phyloP scores from a whole-genome alignment of 2,329 filamentous ascomycete species.

The Corinectria fuckeliana region DNA sequence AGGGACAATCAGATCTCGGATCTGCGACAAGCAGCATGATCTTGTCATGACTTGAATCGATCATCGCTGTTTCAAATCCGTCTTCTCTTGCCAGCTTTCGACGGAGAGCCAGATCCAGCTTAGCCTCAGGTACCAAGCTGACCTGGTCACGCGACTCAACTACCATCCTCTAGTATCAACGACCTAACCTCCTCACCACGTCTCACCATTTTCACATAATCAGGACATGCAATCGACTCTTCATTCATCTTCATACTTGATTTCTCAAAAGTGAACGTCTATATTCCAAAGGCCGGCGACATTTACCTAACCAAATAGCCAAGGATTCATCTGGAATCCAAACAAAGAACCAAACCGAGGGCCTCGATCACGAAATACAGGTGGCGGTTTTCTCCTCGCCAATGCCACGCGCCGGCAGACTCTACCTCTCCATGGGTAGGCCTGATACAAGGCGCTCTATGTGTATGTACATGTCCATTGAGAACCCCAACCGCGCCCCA shows the following conservation, averaged over 20 bases:
- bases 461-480: slow-evolving; percentile 15
- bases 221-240: no score
- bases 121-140: neutral
- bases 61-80: neutral
- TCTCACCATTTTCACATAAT: neutral
- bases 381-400: neutral
- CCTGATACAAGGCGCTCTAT: neutral
- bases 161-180: neutral
- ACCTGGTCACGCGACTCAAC: neutral
- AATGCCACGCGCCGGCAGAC: neutral
- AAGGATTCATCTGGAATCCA: neutral
- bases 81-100: neutral
- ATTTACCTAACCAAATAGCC: neutral
- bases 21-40: neutral
- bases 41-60: neutral
- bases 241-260: neutral
- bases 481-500: neutral
- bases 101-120: neutral
- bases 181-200: neutral
- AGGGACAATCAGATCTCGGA: neutral
- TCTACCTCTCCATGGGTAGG: neutral
- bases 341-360: neutral
- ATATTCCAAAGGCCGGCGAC: neutral
- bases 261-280: neutral
- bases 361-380: neutral